phyloP scores from a whole-genome alignment of 169 alveolate genomes.

The Besnoitia besnoiti region DNA sequence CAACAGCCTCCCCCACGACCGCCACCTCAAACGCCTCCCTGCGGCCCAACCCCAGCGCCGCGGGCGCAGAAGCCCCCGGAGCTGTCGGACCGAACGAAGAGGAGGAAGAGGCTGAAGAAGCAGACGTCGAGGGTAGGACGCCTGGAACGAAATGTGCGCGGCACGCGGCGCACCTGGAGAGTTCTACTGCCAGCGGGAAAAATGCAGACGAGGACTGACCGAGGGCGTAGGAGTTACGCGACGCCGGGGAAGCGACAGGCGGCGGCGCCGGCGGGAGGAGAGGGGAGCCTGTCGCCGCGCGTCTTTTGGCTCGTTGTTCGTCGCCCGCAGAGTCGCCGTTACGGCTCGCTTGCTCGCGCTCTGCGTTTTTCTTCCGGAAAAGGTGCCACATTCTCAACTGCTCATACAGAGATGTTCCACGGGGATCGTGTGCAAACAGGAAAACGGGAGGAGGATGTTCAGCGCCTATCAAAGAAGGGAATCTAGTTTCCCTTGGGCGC shows the following conservation, averaged over 20 bases:
- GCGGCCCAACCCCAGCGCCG: too few species aligned
- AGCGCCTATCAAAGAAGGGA: too few species aligned
- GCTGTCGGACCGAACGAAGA: background rate
- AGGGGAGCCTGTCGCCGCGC: background rate
- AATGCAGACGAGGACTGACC: background rate
- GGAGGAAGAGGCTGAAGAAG: background rate
- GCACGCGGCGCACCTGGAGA: background rate
- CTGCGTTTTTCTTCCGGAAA: background rate
- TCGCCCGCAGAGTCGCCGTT: background rate
- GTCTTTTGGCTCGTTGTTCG: background rate
- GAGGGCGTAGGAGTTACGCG: background rate
- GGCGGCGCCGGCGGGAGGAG: background rate
- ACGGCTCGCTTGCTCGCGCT: background rate
- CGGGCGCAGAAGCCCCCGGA: background rate
- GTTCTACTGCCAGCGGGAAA: background rate
- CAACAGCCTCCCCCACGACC: background rate
- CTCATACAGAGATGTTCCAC: background rate
- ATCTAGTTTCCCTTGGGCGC: too few species aligned
- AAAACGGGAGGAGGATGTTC: too few species aligned
- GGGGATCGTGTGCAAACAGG: background rate
- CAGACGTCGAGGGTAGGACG: background rate
- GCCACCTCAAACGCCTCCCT: background rate
- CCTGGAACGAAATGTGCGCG: background rate
- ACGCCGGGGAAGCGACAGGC: background rate
- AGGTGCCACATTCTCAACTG: conserved; percentile 15